phyloP scores from a whole-genome alignment of 2,329 filamentous ascomycete species.

The Laburnicola sp. region DNA sequence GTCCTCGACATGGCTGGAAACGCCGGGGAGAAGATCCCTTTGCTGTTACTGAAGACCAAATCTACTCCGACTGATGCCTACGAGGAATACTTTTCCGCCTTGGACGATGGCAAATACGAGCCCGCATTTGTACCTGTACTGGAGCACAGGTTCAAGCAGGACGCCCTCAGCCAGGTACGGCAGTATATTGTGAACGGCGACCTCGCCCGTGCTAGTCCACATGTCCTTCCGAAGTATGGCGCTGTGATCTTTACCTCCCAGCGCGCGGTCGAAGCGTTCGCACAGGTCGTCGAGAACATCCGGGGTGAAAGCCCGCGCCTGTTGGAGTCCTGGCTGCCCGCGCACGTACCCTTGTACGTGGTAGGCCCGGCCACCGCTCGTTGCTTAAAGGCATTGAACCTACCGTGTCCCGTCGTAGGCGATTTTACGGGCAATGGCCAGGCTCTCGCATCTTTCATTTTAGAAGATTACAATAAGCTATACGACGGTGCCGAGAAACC shows the following conservation, averaged over 20 bases:
- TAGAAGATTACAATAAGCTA: constrained; percentile 69
- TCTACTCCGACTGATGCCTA: constrained; percentile 73
- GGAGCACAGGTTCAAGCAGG: constrained; percentile 67
- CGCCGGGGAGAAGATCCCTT: constrained; percentile 48
- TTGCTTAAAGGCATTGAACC: constrained; percentile 62
- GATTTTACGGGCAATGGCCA: constrained; percentile 85
- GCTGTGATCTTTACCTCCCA: constrained; percentile 86
- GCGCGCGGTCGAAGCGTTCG: constrained; percentile 78
- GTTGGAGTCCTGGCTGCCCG: constrained; percentile 45
- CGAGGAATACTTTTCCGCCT: constrained; percentile 64
- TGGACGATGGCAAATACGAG: constrained; percentile 55
- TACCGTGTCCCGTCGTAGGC: constrained; percentile 67
- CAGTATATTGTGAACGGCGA: constrained; percentile 53
- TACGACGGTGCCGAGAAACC: constrained; percentile 51
- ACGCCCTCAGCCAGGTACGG: constrained; percentile 59
- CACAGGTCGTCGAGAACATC: constrained; percentile 62
- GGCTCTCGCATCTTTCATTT: constrained; percentile 74
- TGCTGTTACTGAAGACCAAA: constrained; percentile 77
- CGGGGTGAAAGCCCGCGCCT: constrained; percentile 38
- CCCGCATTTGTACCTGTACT: constrained; percentile 77
- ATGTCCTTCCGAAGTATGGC: constrained; percentile 58
- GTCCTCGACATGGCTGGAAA: constrained; percentile 31
- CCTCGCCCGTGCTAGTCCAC: constrained; percentile 33
- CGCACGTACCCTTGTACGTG: constrained; percentile 69
- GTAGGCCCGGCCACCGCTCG: constrained; percentile 81